phyloP scores from a whole-genome alignment of 768 basidiomycete species.

The Agrocybe chaxingu region DNA sequence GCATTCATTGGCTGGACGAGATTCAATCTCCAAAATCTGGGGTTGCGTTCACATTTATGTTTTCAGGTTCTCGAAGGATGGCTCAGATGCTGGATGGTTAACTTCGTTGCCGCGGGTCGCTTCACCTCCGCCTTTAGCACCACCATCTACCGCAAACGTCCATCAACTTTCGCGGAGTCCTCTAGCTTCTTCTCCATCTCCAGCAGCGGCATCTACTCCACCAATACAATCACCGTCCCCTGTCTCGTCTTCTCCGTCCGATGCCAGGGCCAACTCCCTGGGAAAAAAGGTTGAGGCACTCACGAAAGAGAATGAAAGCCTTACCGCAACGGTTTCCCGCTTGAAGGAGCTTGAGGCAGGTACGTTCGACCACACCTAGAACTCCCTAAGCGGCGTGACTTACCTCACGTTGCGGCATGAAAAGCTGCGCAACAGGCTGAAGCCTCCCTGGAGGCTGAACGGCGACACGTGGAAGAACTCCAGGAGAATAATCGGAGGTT shows the following conservation, averaged over 20 bases:
- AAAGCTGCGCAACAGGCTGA: conserved; percentile 32
- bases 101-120: conserved; percentile 49
- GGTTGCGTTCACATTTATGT: conserved; percentile 15
- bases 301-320: conserved; percentile 20
- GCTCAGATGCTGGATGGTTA: conserved; percentile 56
- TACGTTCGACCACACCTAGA: conserved; percentile 20
- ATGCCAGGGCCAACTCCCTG: conserved; percentile 8
- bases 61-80: conserved; percentile 39
- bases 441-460: conserved; percentile 31
- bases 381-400: conserved; percentile 3
- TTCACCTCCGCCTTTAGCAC: conserved; percentile 30
- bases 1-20: conserved; percentile 4
- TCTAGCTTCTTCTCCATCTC: conserved; percentile 11
- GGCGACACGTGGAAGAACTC: conserved; percentile 23
- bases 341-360: conserved; percentile 27
- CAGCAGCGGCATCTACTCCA: conserved; percentile 17
- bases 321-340: conserved; percentile 11
- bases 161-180: conserved; percentile 11
- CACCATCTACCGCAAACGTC: not conserved
- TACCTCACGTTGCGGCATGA: not conserved
- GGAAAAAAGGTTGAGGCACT: conserved; percentile 16
- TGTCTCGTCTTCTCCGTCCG: conserved; percentile 14
- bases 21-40: not conserved
- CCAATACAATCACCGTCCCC: conserved; percentile 16
- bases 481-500: conserved; percentile 27